Base-by-base conservation (phyloP, 768 basidiomycete species). In the Amanita phalloides region DNA sequence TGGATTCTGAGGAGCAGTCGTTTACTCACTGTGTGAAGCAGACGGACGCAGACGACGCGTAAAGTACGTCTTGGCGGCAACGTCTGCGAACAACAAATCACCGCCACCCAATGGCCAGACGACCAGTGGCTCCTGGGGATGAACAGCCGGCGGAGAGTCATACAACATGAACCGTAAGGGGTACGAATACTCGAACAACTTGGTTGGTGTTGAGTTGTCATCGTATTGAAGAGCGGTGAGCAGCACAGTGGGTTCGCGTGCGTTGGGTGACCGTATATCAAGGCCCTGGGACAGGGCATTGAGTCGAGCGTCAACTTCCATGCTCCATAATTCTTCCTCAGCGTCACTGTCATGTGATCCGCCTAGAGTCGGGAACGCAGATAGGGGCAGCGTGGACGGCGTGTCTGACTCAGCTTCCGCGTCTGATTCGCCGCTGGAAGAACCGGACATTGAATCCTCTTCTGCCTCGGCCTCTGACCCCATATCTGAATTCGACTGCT, bases 101-200 rank as follows among this genome's bases (percentile, higher is more conserved):
- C 65, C 64, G 13, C 49, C 60, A 44, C 61, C 55, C n/a, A 65
- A 53, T 10, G 65, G 60, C 64, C 64, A 66, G 17, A 62, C 58
- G 2, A 64, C 53, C 21, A 66, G 55, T 11, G 55, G 44, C 44
- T 57, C 51, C n/a, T 49, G 51, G 6, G 62, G 65, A 49, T 66
- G 64, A 20, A 66, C 33, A 3, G 53, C 52, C 9, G 64, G 65
- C 8, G 65, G 64, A 7, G 65, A 66, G 32, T 49, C 57, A 49
- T 62, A 61, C 9, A 64, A 35, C 44, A 54, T 57, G 55, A 57
- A 62, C 3, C 46, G 49, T 8, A 62, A 39, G 14, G 54, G 20
- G 17, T 49, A 49, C 21, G 35, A 47, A 47, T 52, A 61, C 14
- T 58, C 53, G 45, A 61, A 64, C 10, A 57, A 32, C 35, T 28